phyloP scores from a whole-genome alignment of 441 rosid genomes.

The Jatropha podagrica region DNA sequence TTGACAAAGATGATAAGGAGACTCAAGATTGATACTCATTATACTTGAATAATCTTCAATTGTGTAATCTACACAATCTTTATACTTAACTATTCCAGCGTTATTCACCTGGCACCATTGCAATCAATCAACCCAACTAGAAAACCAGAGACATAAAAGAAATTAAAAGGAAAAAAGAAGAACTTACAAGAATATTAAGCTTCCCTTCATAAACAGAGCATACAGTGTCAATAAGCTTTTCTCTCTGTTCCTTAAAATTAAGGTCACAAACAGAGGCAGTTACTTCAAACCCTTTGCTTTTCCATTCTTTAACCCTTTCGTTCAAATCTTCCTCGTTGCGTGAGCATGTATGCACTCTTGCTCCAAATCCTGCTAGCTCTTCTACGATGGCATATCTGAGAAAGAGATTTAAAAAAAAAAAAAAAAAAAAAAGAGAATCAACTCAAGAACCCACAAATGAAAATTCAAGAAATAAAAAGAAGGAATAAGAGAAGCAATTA shows the following conservation, averaged over 20 bases:
- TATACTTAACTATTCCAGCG: conserved; percentile 40
- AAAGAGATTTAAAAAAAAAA: not conserved
- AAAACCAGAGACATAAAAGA: not conserved
- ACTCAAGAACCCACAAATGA: not conserved
- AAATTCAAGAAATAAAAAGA: not conserved
- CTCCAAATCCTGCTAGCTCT: conserved; percentile 28
- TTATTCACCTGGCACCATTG: conserved; percentile 53
- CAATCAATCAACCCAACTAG: no score
- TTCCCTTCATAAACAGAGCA: conserved; percentile 23
- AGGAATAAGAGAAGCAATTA: not conserved
- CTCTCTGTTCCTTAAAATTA: conserved; percentile 3
- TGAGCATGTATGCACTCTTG: conserved; percentile 24
- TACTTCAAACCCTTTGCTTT: conserved; percentile 19
- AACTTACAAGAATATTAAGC: not conserved
- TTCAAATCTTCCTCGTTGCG: conserved; percentile 23
- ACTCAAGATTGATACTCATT: conserved; percentile 29
- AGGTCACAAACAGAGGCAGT: conserved; percentile 24
- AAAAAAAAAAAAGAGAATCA: not conserved
- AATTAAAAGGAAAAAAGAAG: no score
- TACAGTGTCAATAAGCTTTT: conserved; percentile 16
- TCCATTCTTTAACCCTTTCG: conserved; percentile 20
- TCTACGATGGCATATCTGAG: conserved; percentile 22
- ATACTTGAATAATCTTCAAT: conserved; percentile 50
- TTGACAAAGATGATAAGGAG: no score
- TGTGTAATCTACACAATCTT: conserved; percentile 35